Evolutionary conservation across 257 asterid species (phyloP).

Genomic region (Gentiana dahurica): DNA sequence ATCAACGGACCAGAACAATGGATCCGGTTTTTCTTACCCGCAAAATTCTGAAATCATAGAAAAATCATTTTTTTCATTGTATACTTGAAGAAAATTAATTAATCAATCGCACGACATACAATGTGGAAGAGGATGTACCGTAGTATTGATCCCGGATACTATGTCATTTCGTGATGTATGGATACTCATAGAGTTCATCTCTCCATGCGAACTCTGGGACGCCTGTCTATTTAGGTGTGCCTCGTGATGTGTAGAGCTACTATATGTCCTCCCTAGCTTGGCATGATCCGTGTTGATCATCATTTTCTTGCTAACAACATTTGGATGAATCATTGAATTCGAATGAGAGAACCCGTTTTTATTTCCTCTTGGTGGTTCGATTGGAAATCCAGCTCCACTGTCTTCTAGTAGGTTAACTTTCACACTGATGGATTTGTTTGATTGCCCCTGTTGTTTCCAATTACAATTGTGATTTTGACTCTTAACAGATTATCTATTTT

Average conservation of each 20-base stretch:
- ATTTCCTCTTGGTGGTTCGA: conserved; percentile 46
- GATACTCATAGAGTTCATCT: conserved; percentile 10
- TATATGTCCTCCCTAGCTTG: conserved; percentile 9
- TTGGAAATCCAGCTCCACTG: conserved; percentile 49
- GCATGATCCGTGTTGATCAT: conserved; percentile 31
- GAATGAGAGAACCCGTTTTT: conserved; percentile 41
- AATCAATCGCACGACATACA: not conserved
- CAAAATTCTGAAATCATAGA: conserved; percentile 24
- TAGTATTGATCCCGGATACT: conserved; percentile 12
- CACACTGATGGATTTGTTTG: conserved; percentile 32
- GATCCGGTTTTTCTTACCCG: conserved; percentile 25
- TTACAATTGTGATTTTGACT: not conserved
- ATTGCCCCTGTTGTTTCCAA: conserved; percentile 18
- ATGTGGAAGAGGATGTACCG: conserved; percentile 4
- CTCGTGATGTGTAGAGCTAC: conserved; percentile 21
- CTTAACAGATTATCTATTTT: too few relatives aligned
- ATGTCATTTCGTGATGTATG: conserved; percentile 12
- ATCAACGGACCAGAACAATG: conserved; percentile 48
- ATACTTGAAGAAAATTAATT: too few relatives aligned
- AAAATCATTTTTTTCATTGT: not conserved
- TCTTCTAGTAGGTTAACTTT: conserved; percentile 39
- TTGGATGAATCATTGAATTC: conserved; percentile 61
- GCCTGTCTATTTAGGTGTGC: conserved; percentile 14
- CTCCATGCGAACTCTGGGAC: conserved; percentile 17
- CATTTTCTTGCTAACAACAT: conserved; percentile 26